Percentiles rank a stretch among this genome's conserved stretches.
Evolutionary conservation across 129 eudicot species (phyloP).

Genomic region (Flaveria trinervia): DNA sequence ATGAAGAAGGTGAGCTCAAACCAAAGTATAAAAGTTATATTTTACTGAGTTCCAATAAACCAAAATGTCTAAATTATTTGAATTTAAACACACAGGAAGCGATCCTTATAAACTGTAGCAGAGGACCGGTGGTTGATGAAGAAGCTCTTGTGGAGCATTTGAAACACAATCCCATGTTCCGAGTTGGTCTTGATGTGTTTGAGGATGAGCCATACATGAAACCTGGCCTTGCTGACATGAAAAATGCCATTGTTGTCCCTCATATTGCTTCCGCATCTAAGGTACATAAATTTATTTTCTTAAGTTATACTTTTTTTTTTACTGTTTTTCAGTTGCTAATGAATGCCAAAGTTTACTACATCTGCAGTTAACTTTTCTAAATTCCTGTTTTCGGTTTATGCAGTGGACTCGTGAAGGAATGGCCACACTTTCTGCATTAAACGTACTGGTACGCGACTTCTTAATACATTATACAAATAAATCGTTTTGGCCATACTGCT

Average conservation of each 20-base stretch:
- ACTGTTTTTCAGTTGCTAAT: not conserved
- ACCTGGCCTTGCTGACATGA: conserved; percentile 97
- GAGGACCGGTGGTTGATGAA: conserved; percentile 98
- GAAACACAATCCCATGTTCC: conserved; percentile 88
- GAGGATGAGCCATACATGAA: conserved; percentile 99
- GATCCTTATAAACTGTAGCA: conserved; percentile 87
- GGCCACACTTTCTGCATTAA: conserved; percentile 96
- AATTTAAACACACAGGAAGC: conserved; percentile 63
- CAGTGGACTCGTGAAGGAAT: conserved; percentile 99
- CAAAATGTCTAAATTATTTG: conserved; percentile 13
- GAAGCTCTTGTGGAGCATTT: conserved; percentile 94
- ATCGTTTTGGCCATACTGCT: not conserved
- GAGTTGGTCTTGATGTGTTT: conserved; percentile 98
- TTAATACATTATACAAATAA: not conserved
- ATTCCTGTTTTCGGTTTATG: conserved; percentile 31
- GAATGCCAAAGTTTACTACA: conserved; percentile 1
- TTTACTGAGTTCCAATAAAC: no score
- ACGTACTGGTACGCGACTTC: conserved; percentile 74
- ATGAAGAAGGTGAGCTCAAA: conserved; percentile 73
- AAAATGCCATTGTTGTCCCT: conserved; percentile 93
- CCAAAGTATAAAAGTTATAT: no score
- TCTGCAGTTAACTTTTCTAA: conserved; percentile 8
- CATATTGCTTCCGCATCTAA: conserved; percentile 99
- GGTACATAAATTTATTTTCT: conserved; percentile 33
- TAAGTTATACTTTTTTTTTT: not conserved